These are phyloP conservation scores for Coniosporium uncinatum DNA, from an alignment of 2,329 filamentous ascomycete genomes.

Conservation along the genomic window DNA sequence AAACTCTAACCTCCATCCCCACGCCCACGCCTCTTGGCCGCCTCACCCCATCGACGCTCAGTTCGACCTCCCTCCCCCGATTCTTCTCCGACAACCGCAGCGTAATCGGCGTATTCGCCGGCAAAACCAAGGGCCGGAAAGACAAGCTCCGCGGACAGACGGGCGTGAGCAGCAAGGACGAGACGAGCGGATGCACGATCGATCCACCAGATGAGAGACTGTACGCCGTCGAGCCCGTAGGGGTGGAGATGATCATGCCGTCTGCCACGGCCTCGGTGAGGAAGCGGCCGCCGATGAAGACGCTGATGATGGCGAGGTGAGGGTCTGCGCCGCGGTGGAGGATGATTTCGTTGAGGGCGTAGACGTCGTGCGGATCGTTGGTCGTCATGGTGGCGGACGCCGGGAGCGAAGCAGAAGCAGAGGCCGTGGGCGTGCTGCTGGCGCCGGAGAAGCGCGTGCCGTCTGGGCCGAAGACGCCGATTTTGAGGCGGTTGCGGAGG, in stretches of 20 bases:
- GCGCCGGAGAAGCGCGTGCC: conserved; percentile 16
- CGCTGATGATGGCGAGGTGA: conserved; percentile 94
- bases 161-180: conserved; percentile 91
- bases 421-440: conserved; percentile 17
- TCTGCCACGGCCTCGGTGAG: conserved; percentile 96
- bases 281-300: conserved; percentile 93
- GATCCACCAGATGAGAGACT: conserved; percentile 94
- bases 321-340: conserved; percentile 96
- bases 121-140: conserved; percentile 97
- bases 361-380: conserved; percentile 92
- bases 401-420: conserved; percentile 19
- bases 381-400: too few relatives aligned
- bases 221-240: conserved; percentile 87
- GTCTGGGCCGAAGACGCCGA: conserved; percentile 75
- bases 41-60: conserved; percentile 41
- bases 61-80: conserved; percentile 40
- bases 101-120: conserved; percentile 78
- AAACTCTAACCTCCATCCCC: conserved; percentile 74
- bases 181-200: conserved; percentile 94
- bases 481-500: conserved; percentile 97
- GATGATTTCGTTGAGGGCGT: conserved; percentile 91
- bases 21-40: conserved; percentile 30
- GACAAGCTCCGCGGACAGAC: conserved; percentile 97
- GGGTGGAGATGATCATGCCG: conserved; percentile 96
- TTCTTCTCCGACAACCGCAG: conserved; percentile 68